A percentile compares a stretch with the other conserved stretches of the same genome.
Evolutionary conservation across 768 basidiomycete species (phyloP).

Genomic region (Leccinum incarnatum): DNA sequence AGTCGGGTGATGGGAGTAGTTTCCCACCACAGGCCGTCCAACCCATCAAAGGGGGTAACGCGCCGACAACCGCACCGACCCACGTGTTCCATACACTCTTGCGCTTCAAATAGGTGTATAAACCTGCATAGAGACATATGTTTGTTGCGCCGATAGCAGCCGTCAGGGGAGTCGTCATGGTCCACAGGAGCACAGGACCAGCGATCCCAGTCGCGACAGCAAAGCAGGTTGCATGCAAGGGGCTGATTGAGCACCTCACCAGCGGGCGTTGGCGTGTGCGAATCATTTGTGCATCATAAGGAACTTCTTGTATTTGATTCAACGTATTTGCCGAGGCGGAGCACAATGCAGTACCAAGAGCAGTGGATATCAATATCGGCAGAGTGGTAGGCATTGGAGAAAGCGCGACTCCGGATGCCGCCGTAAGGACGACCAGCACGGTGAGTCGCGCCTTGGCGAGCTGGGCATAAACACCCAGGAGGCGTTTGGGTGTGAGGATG

Average conservation of each 20-base stretch:
- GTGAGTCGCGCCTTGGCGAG: constrained; percentile 86
- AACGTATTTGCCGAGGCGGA: constrained; percentile 91
- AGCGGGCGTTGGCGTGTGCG: constrained; percentile 87
- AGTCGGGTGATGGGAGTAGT: constrained; percentile 59
- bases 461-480: constrained; percentile 70
- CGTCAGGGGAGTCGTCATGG: constrained; percentile 82
- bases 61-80: constrained; percentile 93
- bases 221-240: constrained; percentile 81
- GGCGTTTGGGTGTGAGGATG: constrained; percentile 46
- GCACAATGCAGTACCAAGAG: constrained; percentile 86
- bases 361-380: constrained; percentile 81
- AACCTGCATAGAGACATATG: constrained; percentile 83
- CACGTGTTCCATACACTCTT: constrained; percentile 83
- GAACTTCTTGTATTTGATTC: constrained; percentile 93
- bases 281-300: constrained; percentile 95
- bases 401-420: constrained; percentile 90
- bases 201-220: constrained; percentile 72
- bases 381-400: constrained; percentile 85
- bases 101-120: constrained; percentile 93
- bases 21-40: constrained; percentile 94
- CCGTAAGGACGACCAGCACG: constrained; percentile 78
- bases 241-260: constrained; percentile 78
- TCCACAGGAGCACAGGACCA: constrained; percentile 76
- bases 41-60: constrained; percentile 92
- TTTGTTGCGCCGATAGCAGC: constrained; percentile 82